These are phyloP conservation scores for Skeletonema potamos DNA, from an alignment of 108 stramenopile species.

Conservation along the genomic window DNA sequence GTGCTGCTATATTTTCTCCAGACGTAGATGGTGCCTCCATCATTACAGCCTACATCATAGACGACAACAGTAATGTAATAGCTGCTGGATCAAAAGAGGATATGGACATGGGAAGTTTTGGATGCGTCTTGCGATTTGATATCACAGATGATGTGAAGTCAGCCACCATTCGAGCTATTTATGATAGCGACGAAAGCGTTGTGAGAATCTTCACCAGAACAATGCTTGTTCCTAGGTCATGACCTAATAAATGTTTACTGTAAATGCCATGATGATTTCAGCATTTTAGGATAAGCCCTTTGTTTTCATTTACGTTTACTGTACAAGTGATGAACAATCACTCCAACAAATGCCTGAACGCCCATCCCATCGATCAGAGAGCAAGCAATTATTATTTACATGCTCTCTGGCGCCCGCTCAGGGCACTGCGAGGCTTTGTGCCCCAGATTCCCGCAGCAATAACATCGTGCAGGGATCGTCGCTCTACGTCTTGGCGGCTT, in stretches of 20 bases:
- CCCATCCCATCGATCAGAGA: neutral
- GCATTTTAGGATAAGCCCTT: neutral
- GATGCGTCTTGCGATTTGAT: conserved; percentile 39
- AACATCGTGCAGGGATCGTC: conserved; percentile 26
- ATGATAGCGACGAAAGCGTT: conserved; percentile 16
- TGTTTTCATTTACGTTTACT: neutral
- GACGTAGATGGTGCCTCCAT: conserved; percentile 17
- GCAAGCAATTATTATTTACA: neutral
- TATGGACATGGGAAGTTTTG: conserved; percentile 40
- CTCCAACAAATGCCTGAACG: too few species aligned
- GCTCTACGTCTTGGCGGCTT: neutral
- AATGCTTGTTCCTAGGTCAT: conserved; percentile 18
- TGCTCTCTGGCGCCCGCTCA: neutral
- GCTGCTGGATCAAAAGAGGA: conserved; percentile 57
- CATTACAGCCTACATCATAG: conserved; percentile 52
- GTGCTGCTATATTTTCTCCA: conserved; percentile 41
- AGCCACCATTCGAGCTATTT: conserved; percentile 35
- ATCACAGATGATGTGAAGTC: conserved; percentile 14
- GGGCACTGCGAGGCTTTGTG: conserved; percentile 40
- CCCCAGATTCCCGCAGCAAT: conserved; percentile 39
- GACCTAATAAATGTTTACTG: too few species aligned
- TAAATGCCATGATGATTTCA: neutral
- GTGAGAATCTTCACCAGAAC: conserved; percentile 35
- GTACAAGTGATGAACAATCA: neutral
- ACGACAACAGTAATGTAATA: conserved; percentile 36